phyloP scores from a whole-genome alignment of 2,329 filamentous ascomycete species.

The Sporothrix euskadiensis region DNA sequence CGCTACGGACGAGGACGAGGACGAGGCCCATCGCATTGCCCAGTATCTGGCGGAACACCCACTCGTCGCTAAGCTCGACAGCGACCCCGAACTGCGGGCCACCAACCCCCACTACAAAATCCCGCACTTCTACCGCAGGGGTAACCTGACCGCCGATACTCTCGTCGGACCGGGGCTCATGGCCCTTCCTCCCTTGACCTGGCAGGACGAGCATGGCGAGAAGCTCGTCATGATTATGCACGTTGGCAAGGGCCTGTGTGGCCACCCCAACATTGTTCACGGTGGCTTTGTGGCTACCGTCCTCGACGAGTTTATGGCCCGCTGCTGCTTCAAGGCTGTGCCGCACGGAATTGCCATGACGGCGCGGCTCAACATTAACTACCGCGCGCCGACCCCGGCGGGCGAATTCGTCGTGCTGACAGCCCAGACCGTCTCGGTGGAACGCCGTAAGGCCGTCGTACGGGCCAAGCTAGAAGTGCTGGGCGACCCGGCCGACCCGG shows the following conservation, averaged over 20 bases:
- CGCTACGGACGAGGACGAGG: not conserved
- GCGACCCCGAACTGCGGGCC: slow-evolving; percentile 59
- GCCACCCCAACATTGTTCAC: slow-evolving; percentile 87
- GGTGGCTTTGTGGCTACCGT: slow-evolving; percentile 90
- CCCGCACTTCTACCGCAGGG: slow-evolving; percentile 64
- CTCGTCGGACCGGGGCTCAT: slow-evolving; percentile 74
- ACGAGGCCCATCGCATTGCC: not conserved
- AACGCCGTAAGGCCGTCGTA: slow-evolving; percentile 94
- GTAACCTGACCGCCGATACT: slow-evolving; percentile 81
- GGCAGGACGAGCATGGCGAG: slow-evolving; percentile 69
- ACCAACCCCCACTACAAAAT: slow-evolving; percentile 89
- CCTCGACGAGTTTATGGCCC: slow-evolving; percentile 83
- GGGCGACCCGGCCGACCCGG: slow-evolving; percentile 46
- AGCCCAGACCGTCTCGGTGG: slow-evolving; percentile 78
- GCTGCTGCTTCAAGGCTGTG: slow-evolving; percentile 84
- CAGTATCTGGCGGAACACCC: slow-evolving; percentile 57
- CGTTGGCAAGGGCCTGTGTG: slow-evolving; percentile 77
- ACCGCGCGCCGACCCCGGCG: slow-evolving; percentile 76
- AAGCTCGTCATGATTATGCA: slow-evolving; percentile 72
- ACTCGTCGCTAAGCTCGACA: slow-evolving; percentile 67
- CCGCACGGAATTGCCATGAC: slow-evolving; percentile 86
- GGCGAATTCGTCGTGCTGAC: slow-evolving; percentile 74
- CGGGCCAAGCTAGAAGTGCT: slow-evolving; percentile 83
- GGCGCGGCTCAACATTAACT: slow-evolving; percentile 80
- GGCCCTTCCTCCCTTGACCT: slow-evolving; percentile 77